Base-by-base conservation (phyloP, 2,329 filamentous ascomycete genomes). In the Tolypocladium endophyticum region DNA sequence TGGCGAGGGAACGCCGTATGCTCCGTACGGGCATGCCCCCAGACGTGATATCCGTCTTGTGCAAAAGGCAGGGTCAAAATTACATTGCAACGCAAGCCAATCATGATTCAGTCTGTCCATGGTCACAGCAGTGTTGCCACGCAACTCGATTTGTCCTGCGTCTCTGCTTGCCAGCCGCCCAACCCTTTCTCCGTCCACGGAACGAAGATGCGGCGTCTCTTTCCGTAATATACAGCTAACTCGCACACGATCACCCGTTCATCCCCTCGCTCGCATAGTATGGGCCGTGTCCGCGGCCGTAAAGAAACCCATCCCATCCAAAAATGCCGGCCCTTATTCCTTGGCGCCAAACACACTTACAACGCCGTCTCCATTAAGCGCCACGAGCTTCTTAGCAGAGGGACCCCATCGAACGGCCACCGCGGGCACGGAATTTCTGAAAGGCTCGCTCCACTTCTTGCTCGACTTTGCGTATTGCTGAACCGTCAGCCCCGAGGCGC, bases 381-480 rank as follows among this genome's bases (percentile, higher is more conserved):
- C 82, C 57, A 96, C 78, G 66, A 97, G 78, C 66, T 85, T 87
- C 72, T 86, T 86, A 14, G 88, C 93, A 56, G 84, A 81, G 30
- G 81, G 76, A 9, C 90, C 91, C 93, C 93, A 99, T 62, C 82
- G 80, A 55, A 95, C 80, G 25, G 87, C 85, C 36, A 87, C 83
- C 0, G 88, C 87, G 20, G 88, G 82, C 30, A 91, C 82, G 3
- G 88, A 89, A 70, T 84, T 90, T 67, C 88, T 83, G 65, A 97
- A 79, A 12, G 89, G 87, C 78, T 97, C 92, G 53, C 86, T 88
- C 94, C 94, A 99, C 60, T 83, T 81, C 82, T 96, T 99, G 62
- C 85, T 82, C 58, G 86, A 79, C 81, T 97, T 99, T 63, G 84
- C 82, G 74, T 95, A 99, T 69, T 96, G 89, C 73, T 94, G 90